Evolutionary conservation across 495 filamentous ascomycete genomes (phyloP).

Genomic region (Aspergillus cristatus): DNA sequence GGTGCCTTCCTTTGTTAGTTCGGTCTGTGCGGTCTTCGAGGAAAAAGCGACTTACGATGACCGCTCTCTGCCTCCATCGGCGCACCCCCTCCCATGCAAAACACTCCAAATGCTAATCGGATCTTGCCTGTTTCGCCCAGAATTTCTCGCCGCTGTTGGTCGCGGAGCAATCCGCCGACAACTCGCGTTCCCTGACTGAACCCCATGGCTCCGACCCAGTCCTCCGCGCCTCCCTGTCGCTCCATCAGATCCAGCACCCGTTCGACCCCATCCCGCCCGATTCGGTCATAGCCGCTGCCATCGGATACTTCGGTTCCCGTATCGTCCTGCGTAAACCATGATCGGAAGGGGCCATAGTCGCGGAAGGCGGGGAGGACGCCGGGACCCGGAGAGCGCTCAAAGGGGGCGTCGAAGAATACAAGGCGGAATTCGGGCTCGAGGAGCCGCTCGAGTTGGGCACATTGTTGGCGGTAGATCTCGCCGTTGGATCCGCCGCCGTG

Average conservation of each 20-base stretch:
- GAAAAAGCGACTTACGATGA: slow-evolving; percentile 7
- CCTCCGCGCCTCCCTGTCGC: slow-evolving; percentile 11
- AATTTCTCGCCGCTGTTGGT: slow-evolving; percentile 40
- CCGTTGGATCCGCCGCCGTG: slow-evolving; percentile 26
- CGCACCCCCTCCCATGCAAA: slow-evolving; percentile 18
- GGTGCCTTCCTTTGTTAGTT: no score
- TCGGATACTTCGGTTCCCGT: slow-evolving; percentile 35
- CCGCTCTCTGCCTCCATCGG: slow-evolving; percentile 15
- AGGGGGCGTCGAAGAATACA: slow-evolving; percentile 24
- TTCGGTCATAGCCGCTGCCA: slow-evolving; percentile 11
- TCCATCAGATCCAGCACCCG: slow-evolving; percentile 17
- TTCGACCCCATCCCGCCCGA: slow-evolving; percentile 12
- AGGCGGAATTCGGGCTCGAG: slow-evolving; percentile 17
- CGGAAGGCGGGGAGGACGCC: slow-evolving; percentile 24
- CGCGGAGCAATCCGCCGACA: slow-evolving; percentile 34
- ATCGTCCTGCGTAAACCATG: slow-evolving; percentile 40
- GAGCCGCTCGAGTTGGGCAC: slow-evolving; percentile 9
- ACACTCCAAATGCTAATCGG: slow-evolving; percentile 24
- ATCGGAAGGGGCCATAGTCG: slow-evolving; percentile 45
- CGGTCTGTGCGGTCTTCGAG: no score
- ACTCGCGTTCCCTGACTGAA: slow-evolving; percentile 51
- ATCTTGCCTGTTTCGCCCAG: background rate
- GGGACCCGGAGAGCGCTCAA: slow-evolving; percentile 20
- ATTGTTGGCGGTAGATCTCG: slow-evolving; percentile 20
- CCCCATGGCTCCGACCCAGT: slow-evolving; percentile 51